Evolutionary conservation across 2,329 filamentous ascomycete species (phyloP), one percentile per base, ranked within the genome.

Genomic region (Nemania sp.): DNA sequence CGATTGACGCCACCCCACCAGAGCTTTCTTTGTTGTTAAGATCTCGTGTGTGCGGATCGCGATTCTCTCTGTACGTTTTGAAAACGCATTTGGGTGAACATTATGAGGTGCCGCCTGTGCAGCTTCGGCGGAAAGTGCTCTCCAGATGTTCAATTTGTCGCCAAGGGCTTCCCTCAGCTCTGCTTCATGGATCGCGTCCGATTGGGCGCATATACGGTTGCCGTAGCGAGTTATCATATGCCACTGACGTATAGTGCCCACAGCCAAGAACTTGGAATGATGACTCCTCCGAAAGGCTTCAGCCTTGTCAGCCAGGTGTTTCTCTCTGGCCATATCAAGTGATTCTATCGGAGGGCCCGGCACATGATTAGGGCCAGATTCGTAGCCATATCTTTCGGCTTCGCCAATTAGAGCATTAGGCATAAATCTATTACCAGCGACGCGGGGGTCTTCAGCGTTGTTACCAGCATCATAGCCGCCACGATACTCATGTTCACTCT

Each of bases 1-100:
- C 39, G 51, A 53, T 48, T 67, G 65, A 42, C 70, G 68, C 72
- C 72, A 73, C 21, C 50, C 60, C 17, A 54, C 60, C 5, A 73
- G 42, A 7, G 64, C 58, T 37, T 67, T 71, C 62, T 71, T 70
- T 5, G 60, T 50, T 18, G 55, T 48, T 13, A 68, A 64, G 12
- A 73, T 73, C 40, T 73, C 66, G 50, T 68, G 59, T 21, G 72
- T 61, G 13, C 72, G 66, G 15, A 64, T 62, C 37, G 72, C 70
- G 39, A 73, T 68, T 42, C 57, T 66, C 52, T 72, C 70, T 18
- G 68, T 68, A n/a, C 71, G 69, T 54, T 70, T 72, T 12, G 72
- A 73, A 57, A 71, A 73, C 20, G 69, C 65, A 57, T 69, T 71
- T 11, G 66, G 56, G 37, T 67, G 70, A 15, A 70, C 58, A 12